phyloP scores from a whole-genome alignment of 768 basidiomycete genomes.

The Boletus rubropictus region DNA sequence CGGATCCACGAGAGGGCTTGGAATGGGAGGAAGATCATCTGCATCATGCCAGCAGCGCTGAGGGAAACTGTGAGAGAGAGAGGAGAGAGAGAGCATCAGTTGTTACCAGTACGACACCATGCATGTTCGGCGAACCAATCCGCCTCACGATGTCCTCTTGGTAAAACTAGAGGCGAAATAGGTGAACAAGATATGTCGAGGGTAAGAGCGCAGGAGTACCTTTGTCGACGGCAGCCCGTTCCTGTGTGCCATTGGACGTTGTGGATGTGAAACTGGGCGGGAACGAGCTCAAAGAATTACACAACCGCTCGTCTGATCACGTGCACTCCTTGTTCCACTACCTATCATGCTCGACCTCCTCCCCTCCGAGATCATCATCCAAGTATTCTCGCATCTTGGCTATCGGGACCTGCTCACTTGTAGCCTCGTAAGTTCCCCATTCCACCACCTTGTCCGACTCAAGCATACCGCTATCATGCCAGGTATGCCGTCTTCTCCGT shows the following conservation, averaged over 20 bases:
- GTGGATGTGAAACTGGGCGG: conserved; percentile 6
- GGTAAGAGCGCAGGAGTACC: conserved; percentile 13
- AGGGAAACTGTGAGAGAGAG: conserved; percentile 5
- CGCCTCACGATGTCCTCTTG: conserved; percentile 61
- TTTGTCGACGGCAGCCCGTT: conserved; percentile 29
- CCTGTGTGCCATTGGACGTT: conserved; percentile 25
- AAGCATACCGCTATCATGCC: conserved; percentile 1
- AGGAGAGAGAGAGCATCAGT: not conserved
- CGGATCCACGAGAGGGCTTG: conserved; percentile 49
- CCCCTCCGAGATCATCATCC: conserved; percentile 24
- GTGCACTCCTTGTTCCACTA: conserved; percentile 1
- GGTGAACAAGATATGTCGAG: not conserved
- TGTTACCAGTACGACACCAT: conserved; percentile 65
- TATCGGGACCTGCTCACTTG: conserved; percentile 27
- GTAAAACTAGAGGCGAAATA: conserved; percentile 44
- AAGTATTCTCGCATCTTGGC: conserved; percentile 16
- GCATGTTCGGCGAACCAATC: conserved; percentile 34
- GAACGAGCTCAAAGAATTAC: not conserved
- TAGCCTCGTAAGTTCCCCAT: conserved; percentile 16
- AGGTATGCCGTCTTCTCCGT: conserved; percentile 34
- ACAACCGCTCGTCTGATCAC: conserved; percentile 14
- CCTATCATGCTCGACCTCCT: conserved; percentile 12
- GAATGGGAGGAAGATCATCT: conserved; percentile 54
- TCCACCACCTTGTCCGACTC: not conserved
- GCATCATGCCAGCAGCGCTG: conserved; percentile 89